Percentiles rank a stretch among this genome's conserved stretches.
Conservation (phyloP, 371 early-diverging fungal species). For the Mycotypha africana region DNA sequence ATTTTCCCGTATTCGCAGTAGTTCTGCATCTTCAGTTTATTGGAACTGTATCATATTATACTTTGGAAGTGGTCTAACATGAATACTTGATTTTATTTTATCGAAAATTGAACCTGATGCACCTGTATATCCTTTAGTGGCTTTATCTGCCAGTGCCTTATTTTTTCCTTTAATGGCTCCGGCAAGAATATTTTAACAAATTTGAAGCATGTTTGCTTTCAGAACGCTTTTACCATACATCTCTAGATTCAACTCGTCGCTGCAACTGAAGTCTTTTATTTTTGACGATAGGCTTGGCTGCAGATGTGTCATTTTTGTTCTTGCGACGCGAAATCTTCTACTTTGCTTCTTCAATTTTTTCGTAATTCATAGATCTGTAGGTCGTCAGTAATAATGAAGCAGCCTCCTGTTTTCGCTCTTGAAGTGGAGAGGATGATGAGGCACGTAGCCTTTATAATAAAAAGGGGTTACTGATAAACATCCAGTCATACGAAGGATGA, state of each 20-base stretch:
- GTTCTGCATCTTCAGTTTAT: no score
- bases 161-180: slow-evolving; percentile 1
- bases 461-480: no score
- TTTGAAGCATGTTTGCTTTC: slow-evolving; percentile 2
- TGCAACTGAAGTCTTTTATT: not conserved
- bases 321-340: not conserved
- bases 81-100: not conserved
- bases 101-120: not conserved
- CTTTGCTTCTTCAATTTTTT: not conserved
- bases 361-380: not conserved
- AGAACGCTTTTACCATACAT: not conserved
- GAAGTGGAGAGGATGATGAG: no score
- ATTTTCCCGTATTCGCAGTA: no score
- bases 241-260: slow-evolving; percentile 1
- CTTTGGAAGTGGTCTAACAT: no score
- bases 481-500: no score
- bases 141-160: not conserved
- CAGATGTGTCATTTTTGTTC: not conserved
- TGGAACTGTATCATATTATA: no score
- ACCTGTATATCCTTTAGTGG: not conserved
- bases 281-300: not conserved
- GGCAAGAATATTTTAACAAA: slow-evolving; percentile 1
- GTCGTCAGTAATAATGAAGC: slow-evolving; percentile 1
- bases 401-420: slow-evolving; percentile 1
- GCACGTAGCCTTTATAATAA: no score